Base-by-base conservation (phyloP, 2,329 filamentous ascomycete genomes). In the Pseudocercospora eumusae region DNA sequence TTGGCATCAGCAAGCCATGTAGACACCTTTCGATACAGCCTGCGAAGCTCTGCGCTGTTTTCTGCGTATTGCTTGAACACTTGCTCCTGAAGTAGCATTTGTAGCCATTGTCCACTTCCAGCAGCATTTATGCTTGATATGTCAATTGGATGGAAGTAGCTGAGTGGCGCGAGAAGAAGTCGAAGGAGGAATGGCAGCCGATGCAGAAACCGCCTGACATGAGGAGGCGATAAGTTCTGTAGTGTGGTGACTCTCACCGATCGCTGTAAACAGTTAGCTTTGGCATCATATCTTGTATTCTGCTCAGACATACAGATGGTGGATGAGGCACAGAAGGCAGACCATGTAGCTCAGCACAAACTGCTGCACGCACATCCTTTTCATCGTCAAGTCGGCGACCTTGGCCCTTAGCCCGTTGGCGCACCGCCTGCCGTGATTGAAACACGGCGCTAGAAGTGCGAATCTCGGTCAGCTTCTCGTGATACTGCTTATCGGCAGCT, bases 1-100 rank as follows among this genome's bases (percentile, higher is more conserved):
- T 83, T 84, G 13, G 82, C 82, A 52, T 82, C 79, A 1, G 79
- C 73, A 13, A 83, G 77, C 81, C 82, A 84, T 5, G 75, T 69
- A 1, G 78, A 79, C 55, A 84, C 77, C 15, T 79, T 75, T 3
- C 73, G 71, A 68, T 82, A 78, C 0, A 84, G 75, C 25, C 75
- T 73, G 55, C 77, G 73, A 50, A 84, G 75, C 57, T 82, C 79
- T 2, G 73, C 70, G 58, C 80, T 77, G 45, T 76, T 71, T 4
- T 75, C 73, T 3, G 76, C 74, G 66, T 83, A 80, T 47, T 80
- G 75, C 64, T 81, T 78, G 75, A 85, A 84, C 15, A 84, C 71
- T 20, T 83, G 75, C 31, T 80, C 68, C 36, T 78, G 73, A 53
- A 84, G 76, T 45, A 83, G 70, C 9, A 73, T 73, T 2, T 80